Conservation (phyloP, 805 yeast genomes). For the Saccharomycopsis oosterbeekiorum region DNA sequence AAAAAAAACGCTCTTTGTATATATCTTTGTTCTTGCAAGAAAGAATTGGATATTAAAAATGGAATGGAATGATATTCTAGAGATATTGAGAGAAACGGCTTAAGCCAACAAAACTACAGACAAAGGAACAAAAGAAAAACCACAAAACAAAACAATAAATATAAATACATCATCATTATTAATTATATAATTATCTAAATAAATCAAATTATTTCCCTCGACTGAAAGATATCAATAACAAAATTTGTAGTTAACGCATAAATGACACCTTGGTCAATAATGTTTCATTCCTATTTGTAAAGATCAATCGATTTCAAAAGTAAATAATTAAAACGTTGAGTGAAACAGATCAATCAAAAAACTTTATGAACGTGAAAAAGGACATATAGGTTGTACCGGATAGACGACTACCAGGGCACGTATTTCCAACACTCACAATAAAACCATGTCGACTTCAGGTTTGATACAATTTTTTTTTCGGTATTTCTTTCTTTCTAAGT, state of each 20-base stretch:
- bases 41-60: neutral
- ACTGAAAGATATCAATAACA: neutral
- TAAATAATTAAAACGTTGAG: no score
- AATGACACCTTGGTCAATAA: neutral
- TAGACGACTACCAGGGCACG: neutral
- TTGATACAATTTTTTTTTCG: neutral
- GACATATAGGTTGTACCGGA: neutral
- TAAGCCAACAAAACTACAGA: neutral
- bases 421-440: neutral
- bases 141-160: neutral
- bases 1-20: neutral
- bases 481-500: neutral
- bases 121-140: neutral
- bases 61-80: neutral
- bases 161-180: neutral
- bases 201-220: neutral
- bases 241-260: neutral
- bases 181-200: slow-evolving; percentile 1
- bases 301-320: neutral
- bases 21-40: neutral
- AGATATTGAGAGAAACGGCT: neutral
- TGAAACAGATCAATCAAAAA: neutral
- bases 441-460: neutral
- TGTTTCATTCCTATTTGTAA: no score
- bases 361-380: neutral